Base-by-base conservation (phyloP, 140 eudicot genomes). In the Oenanthe javanica region DNA sequence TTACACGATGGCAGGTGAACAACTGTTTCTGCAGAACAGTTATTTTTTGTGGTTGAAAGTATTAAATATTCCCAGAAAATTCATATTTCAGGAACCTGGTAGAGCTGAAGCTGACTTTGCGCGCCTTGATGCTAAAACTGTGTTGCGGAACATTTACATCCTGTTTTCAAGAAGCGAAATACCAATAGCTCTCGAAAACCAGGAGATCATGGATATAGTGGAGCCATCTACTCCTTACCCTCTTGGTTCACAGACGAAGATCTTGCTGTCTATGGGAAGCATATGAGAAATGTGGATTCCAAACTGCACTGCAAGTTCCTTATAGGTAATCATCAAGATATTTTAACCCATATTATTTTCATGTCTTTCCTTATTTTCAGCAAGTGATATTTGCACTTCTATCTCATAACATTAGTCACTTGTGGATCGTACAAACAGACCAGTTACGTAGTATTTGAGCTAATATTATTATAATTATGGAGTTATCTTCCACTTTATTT, bases 211-310 rank as follows among this genome's bases (percentile, higher is more conserved):
- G 93, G 96, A 92, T 76, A 66, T 92, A 11, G 96, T 90, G 79
- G 92, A 88, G 5, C 79, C 88, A 6, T 79, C 89, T 8, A 74
- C 87, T 66, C 91, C 93, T 79, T 90, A 19, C 97, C 97, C 31
- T 63, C 89, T 40, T 92, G 97, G 97, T 85, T 92, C 61, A 81
- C 92, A 0, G 96, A 90, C 82, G 90, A 92, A 75, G 97, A 92
- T 78, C 92, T 92, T 57, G 78, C 76, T 5, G 71, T 21, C 3
- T 92, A 88, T 80, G 95, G 87, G 0, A 84, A n/a, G 78, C 84
- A 25, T 90, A 85, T 59, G 87, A 77, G 15, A 92, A 88, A 63
- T 90, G 91, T 61, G 95, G 93, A 81, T 90, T 90, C 84, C 81
- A 80, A 77, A 92, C 91, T 40, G 85, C 97, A 19, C 79, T 91